Evolutionary conservation across 148 eudicot species (phyloP).

Genomic region (Drosera capensis): DNA sequence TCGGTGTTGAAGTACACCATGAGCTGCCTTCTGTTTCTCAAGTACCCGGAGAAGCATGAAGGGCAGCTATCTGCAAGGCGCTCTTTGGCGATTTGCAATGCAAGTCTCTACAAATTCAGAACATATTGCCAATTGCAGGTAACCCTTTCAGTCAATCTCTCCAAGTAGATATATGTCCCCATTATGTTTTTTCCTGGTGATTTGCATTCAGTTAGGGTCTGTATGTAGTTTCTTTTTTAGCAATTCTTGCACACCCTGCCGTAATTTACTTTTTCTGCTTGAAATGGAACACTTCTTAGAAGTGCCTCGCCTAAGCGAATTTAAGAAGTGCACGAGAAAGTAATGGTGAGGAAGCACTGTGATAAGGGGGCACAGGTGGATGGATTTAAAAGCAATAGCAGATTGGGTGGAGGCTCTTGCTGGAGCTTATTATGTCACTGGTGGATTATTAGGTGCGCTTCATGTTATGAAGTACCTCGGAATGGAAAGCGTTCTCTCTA

Average conservation of each 20-base stretch:
- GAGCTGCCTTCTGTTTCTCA: conserved; percentile 67
- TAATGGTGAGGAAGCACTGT: conserved; percentile 53
- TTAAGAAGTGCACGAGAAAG: conserved; percentile 27
- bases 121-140: conserved; percentile 48
- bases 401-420: conserved; percentile 96
- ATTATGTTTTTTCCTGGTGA: not conserved
- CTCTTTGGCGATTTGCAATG: conserved; percentile 47
- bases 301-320: conserved; percentile 51
- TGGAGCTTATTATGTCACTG: conserved; percentile 87
- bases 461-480: conserved; percentile 86
- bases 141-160: too few relatives aligned
- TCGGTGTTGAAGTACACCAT: conserved; percentile 76
- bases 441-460: conserved; percentile 72
- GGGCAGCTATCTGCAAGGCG: conserved; percentile 60
- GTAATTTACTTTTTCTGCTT: too few relatives aligned
- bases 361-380: conserved; percentile 96
- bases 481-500: conserved; percentile 49
- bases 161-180: not conserved
- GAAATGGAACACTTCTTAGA: conserved; percentile 19
- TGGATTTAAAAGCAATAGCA: conserved; percentile 67
- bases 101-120: conserved; percentile 62
- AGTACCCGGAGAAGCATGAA: conserved; percentile 55
- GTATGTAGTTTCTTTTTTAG: too few relatives aligned
- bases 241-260: too few relatives aligned
- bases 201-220: not conserved